Evolutionary conservation across 2,329 filamentous ascomycete species (phyloP).

Genomic region (Curvularia verruculosa): DNA sequence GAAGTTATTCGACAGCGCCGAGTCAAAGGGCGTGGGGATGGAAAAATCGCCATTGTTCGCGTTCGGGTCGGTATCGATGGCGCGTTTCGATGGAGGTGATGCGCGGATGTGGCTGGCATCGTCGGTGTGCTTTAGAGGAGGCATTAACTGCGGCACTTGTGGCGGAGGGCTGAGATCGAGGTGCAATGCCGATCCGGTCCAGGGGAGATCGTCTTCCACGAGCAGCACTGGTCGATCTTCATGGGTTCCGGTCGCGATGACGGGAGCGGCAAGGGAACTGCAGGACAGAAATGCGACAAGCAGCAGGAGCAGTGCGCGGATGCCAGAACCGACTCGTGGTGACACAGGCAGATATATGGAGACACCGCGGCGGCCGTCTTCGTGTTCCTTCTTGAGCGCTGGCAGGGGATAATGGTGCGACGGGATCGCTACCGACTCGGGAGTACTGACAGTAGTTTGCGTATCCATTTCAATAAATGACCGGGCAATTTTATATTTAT

Average conservation of each 20-base stretch:
- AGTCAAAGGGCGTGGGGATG: slow-evolving; percentile 55
- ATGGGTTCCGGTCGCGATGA: slow-evolving; percentile 35
- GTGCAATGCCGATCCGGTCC: slow-evolving; percentile 40
- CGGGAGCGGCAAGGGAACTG: slow-evolving; percentile 36
- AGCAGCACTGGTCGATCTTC: slow-evolving; percentile 41
- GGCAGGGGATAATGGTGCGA: slow-evolving; percentile 43
- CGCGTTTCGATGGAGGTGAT: slow-evolving; percentile 33
- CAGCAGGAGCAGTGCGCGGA: slow-evolving; percentile 32
- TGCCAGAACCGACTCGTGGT: slow-evolving; percentile 13
- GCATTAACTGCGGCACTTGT: slow-evolving; percentile 39
- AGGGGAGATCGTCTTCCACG: slow-evolving; percentile 33
- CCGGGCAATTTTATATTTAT: slow-evolving; percentile 24
- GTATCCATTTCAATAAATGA: slow-evolving; percentile 26
- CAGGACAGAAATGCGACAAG: slow-evolving; percentile 35
- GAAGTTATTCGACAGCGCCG: slow-evolving; percentile 59
- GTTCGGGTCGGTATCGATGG: slow-evolving; percentile 34
- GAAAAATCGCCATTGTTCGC: slow-evolving; percentile 28
- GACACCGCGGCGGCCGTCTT: slow-evolving; percentile 26
- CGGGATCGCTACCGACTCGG: slow-evolving; percentile 33
- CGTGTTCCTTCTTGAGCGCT: slow-evolving; percentile 28
- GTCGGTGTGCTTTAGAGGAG: slow-evolving; percentile 36
- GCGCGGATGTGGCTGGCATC: slow-evolving; percentile 32
- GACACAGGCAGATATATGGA: slow-evolving; percentile 26
- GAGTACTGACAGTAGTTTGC: slow-evolving; percentile 23
- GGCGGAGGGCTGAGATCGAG: slow-evolving; percentile 42